Conservation (phyloP, 163 green algal species). For the Coccomyxa subellipsoidea region DNA sequence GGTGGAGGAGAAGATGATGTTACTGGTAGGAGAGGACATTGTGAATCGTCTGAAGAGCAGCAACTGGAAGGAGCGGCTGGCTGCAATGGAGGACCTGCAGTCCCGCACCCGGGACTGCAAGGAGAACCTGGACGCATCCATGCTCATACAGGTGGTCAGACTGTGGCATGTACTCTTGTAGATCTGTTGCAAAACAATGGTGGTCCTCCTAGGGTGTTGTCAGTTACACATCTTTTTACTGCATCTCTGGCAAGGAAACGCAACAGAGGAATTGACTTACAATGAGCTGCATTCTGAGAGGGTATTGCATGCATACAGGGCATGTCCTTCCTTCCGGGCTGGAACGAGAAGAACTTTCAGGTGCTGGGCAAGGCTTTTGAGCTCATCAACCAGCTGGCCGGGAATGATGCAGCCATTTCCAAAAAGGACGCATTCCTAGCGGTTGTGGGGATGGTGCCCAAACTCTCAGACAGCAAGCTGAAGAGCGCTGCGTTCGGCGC, state of each 20-base stretch:
- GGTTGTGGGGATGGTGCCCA: slow-evolving; percentile 52
- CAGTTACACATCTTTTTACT: no score
- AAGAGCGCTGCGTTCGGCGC: slow-evolving; percentile 59
- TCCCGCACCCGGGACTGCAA: slow-evolving; percentile 29
- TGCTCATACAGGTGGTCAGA: neutral
- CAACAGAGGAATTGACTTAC: no score
- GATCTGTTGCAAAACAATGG: neutral
- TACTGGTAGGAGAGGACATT: slow-evolving; percentile 55
- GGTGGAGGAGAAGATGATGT: slow-evolving; percentile 48
- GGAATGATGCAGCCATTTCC: slow-evolving; percentile 30
- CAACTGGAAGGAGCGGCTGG: slow-evolving; percentile 83
- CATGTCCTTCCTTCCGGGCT: slow-evolving; percentile 64
- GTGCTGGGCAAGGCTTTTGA: slow-evolving; percentile 83
- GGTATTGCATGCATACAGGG: slow-evolving; percentile 14
- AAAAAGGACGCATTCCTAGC: slow-evolving; percentile 50
- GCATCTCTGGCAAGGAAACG: no score
- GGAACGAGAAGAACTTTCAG: slow-evolving; percentile 93
- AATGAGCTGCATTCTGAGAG: no score
- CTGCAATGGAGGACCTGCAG: slow-evolving; percentile 64
- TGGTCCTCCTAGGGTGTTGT: no score
- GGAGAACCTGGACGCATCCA: slow-evolving; percentile 4
- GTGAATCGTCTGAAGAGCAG: slow-evolving; percentile 51
- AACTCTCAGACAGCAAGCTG: slow-evolving; percentile 91
- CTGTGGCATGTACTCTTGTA: neutral
- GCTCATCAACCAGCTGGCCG: slow-evolving; percentile 43